Percentiles rank a stretch among this genome's conserved stretches.
Conservation (phyloP, 768 basidiomycete species). For the Peribolospora baueri region DNA sequence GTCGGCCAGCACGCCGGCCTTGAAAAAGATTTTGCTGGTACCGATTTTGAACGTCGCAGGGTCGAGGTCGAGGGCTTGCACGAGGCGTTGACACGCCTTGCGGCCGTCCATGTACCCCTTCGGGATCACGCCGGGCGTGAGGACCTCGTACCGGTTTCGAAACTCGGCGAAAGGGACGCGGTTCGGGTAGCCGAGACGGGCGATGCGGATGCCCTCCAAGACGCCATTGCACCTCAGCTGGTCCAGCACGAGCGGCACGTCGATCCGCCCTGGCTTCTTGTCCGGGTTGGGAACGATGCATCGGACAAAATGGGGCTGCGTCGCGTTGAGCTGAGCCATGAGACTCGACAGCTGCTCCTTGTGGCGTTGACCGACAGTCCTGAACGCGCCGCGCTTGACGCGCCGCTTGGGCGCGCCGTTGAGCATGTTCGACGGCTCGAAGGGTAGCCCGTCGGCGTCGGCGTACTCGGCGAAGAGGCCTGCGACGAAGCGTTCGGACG, state of each 20-base stretch:
- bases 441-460: conserved; percentile 23
- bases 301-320: conserved; percentile 91
- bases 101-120: conserved; percentile 94
- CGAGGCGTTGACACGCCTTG: conserved; percentile 76
- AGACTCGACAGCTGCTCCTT: conserved; percentile 81
- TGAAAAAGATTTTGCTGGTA: conserved; percentile 96
- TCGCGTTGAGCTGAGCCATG: conserved; percentile 72
- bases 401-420: conserved; percentile 35
- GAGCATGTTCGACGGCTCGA: conserved; percentile 1
- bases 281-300: conserved; percentile 86
- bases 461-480: conserved; percentile 59
- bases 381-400: conserved; percentile 85
- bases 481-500: conserved; percentile 58
- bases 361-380: conserved; percentile 84
- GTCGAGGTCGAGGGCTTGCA: conserved; percentile 67
- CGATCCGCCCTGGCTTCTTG: conserved; percentile 76
- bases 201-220: conserved; percentile 91
- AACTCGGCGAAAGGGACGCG: conserved; percentile 91
- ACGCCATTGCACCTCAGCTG: conserved; percentile 97
- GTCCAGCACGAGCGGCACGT: conserved; percentile 82
- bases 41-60: conserved; percentile 66
- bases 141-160: conserved; percentile 82
- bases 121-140: conserved; percentile 79
- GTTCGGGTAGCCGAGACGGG: conserved; percentile 89
- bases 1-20: conserved; percentile 87